phyloP scores from a whole-genome alignment of 331 rosid genomes.

The Rosa hybrid region DNA sequence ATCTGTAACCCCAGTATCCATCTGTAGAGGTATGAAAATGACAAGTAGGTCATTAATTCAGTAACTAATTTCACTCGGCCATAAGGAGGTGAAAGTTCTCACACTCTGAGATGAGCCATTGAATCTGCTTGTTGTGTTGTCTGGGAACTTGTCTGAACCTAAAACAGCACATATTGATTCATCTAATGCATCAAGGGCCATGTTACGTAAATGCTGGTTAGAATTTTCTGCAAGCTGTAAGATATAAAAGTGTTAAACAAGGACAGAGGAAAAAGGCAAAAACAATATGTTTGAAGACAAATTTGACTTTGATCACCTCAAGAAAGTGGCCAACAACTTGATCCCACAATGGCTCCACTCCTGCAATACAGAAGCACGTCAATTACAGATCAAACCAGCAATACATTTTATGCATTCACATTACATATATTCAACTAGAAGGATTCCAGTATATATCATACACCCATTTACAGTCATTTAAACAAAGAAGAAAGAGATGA shows the following conservation, averaged over 20 bases:
- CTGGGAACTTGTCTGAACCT: constrained; percentile 73
- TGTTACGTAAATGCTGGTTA: constrained; percentile 75
- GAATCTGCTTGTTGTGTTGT: constrained; percentile 45
- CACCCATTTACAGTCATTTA: constrained; percentile 1
- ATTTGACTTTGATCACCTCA: constrained; percentile 53
- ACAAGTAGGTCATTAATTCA: constrained; percentile 18
- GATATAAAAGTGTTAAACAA: constrained; percentile 27
- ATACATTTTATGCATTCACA: neutral
- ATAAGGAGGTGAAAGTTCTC: constrained; percentile 43
- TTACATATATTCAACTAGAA: neutral
- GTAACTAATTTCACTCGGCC: constrained; percentile 23
- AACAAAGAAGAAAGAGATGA: neutral
- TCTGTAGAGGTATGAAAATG: constrained; percentile 42
- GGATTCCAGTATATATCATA: neutral
- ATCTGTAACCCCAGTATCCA: constrained; percentile 43
- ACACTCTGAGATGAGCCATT: constrained; percentile 53
- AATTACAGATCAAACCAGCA: constrained; percentile 2
- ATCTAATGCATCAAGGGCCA: constrained; percentile 93
- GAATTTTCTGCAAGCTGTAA: constrained; percentile 90
- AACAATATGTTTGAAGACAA: constrained; percentile 13
- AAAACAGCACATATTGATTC: constrained; percentile 92
- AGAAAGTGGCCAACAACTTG: constrained; percentile 86
- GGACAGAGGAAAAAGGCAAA: constrained; percentile 27
- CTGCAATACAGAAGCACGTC: constrained; percentile 38
- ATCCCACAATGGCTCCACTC: constrained; percentile 96